Percentiles rank a stretch among this genome's conserved stretches.
Conservation (phyloP, 2,329 filamentous ascomycete species). For the Leptodontidium sp. region DNA sequence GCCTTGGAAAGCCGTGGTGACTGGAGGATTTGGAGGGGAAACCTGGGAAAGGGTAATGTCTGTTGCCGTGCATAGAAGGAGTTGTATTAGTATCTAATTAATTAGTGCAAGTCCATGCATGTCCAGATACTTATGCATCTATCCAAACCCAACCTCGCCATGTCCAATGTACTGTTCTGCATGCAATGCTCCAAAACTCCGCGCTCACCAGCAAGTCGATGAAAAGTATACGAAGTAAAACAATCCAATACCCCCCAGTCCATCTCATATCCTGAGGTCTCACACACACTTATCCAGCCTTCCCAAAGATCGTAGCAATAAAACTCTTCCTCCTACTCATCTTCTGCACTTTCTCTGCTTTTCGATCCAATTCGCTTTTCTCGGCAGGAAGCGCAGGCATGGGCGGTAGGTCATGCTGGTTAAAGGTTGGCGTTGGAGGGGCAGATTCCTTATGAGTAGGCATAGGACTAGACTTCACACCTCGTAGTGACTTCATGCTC, state of each 20-base stretch:
- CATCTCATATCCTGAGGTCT: neutral
- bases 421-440: slow-evolving; percentile 20
- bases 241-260: neutral
- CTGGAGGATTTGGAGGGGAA: too few relatives aligned
- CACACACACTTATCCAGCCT: slow-evolving; percentile 15
- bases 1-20: too few relatives aligned
- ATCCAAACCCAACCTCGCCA: neutral
- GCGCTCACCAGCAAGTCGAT: neutral
- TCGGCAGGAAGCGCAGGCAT: slow-evolving; percentile 38
- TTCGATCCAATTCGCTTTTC: slow-evolving; percentile 35
- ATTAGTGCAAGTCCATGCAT: neutral
- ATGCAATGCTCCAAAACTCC: slow-evolving; percentile 13
- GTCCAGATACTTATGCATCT: neutral
- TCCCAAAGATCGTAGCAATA: slow-evolving; percentile 54
- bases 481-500: slow-evolving; percentile 49
- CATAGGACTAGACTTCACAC: slow-evolving; percentile 37
- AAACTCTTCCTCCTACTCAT: slow-evolving; percentile 57
- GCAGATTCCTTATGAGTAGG: slow-evolving; percentile 41
- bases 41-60: too few relatives aligned
- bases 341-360: slow-evolving; percentile 42
- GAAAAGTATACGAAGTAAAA: neutral
- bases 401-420: slow-evolving; percentile 33
- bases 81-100: neutral
- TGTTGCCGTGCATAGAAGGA: neutral
- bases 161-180: neutral